Conservation (phyloP, 495 filamentous ascomycete species). For the Hypoxylon rickii region DNA sequence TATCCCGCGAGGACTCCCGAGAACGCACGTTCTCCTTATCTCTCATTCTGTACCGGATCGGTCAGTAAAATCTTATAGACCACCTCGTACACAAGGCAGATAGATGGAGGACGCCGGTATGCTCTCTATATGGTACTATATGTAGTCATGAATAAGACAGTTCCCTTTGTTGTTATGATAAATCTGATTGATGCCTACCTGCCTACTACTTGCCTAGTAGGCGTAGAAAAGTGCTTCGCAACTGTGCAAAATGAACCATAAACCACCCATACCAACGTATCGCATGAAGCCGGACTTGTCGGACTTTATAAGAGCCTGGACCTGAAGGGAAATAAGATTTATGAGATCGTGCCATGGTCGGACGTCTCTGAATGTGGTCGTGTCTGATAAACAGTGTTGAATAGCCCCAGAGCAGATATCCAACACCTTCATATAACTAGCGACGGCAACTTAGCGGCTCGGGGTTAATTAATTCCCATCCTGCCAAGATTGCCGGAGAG, state of each 20-base stretch:
- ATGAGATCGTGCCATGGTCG: slow-evolving; percentile 3
- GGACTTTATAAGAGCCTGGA: slow-evolving; percentile 5
- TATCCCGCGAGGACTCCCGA: slow-evolving; percentile 13
- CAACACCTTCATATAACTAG: not conserved
- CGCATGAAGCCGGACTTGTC: not conserved
- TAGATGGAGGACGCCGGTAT: slow-evolving; percentile 9
- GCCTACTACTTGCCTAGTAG: no score
- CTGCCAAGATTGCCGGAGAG: slow-evolving; percentile 22
- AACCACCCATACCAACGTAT: no score
- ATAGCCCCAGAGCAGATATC: not conserved
- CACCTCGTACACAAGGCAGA: slow-evolving; percentile 21
- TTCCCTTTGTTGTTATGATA: slow-evolving; percentile 23
- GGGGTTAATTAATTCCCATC: no score
- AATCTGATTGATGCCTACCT: not conserved
- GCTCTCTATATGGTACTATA: slow-evolving; percentile 13
- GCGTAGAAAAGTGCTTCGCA: no score
- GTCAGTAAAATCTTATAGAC: slow-evolving; percentile 22
- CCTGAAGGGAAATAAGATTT: not conserved
- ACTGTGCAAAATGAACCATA: no score
- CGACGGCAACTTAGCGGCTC: no score
- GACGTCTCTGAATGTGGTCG: slow-evolving; percentile 2
- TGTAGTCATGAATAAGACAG: slow-evolving; percentile 23
- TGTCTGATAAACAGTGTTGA: no score
- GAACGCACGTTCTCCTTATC: slow-evolving; percentile 12
- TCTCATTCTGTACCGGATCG: slow-evolving; percentile 13